phyloP scores from a whole-genome alignment of 2,329 filamentous ascomycete genomes.

The Colletotrichum camelliae region DNA sequence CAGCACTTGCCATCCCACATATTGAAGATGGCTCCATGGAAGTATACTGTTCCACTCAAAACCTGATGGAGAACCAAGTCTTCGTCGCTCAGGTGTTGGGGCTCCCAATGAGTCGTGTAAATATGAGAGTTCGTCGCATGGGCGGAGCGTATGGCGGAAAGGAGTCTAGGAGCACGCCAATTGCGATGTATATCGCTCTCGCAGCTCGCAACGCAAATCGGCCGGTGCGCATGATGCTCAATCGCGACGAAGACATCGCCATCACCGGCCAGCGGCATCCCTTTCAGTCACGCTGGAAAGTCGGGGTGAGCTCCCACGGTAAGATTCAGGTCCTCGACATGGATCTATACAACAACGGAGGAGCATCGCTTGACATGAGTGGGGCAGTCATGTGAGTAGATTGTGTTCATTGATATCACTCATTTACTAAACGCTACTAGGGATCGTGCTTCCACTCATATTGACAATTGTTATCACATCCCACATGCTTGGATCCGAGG shows the following conservation, averaged over 20 bases:
- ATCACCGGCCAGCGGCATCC: not conserved
- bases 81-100: not conserved
- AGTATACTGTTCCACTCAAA: not conserved
- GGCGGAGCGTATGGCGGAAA: not conserved
- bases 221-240: not conserved
- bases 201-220: not conserved
- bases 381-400: not conserved
- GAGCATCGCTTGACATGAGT: not conserved
- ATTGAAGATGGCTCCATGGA: not conserved
- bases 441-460: not conserved
- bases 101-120: not conserved
- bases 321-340: not conserved
- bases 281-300: not conserved
- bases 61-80: not conserved
- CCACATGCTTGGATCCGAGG: not conserved
- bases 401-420: accelerated
- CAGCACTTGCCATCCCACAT: not conserved
- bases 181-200: not conserved
- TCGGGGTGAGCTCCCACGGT: not conserved
- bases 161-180: not conserved
- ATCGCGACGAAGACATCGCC: not conserved
- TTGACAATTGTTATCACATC: not conserved
- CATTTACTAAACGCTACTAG: not conserved
- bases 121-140: not conserved
- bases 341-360: not conserved